phyloP scores from a whole-genome alignment of 73 alveolate genomes.

The Blepharisma stoltei region DNA sequence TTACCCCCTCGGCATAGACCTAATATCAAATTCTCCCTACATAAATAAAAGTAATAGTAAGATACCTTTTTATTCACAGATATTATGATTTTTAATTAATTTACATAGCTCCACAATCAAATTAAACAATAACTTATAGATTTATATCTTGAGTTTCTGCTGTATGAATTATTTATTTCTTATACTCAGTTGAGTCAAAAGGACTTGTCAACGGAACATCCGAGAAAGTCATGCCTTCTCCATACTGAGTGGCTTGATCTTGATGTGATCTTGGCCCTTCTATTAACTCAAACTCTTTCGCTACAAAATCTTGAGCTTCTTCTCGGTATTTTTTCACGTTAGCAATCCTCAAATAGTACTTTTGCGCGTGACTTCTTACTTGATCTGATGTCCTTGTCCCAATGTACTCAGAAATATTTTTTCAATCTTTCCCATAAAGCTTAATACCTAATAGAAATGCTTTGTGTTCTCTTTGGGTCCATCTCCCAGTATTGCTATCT shows the following conservation, averaged over 20 bases:
- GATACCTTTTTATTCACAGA: no score
- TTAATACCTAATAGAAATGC: conserved; percentile 58
- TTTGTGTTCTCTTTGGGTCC: conserved; percentile 68
- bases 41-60: no score
- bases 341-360: conserved; percentile 33
- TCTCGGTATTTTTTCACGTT: conserved; percentile 3
- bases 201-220: no score
- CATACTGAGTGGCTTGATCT: conserved; percentile 10
- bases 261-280: background rate
- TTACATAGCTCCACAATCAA: no score
- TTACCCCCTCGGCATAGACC: no score
- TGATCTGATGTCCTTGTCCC: conserved; percentile 72
- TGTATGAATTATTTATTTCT: no score
- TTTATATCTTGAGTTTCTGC: no score
- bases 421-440: conserved; percentile 73
- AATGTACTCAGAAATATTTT: conserved; percentile 51
- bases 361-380: conserved; percentile 77
- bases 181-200: no score
- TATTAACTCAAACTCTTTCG: background rate
- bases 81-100: no score
- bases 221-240: conserved; percentile 17
- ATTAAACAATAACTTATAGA: no score
- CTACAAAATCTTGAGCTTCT: background rate
- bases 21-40: no score
- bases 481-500: conserved; percentile 42